Conservation (phyloP, 805 yeast genomes). For the Candida montana region DNA sequence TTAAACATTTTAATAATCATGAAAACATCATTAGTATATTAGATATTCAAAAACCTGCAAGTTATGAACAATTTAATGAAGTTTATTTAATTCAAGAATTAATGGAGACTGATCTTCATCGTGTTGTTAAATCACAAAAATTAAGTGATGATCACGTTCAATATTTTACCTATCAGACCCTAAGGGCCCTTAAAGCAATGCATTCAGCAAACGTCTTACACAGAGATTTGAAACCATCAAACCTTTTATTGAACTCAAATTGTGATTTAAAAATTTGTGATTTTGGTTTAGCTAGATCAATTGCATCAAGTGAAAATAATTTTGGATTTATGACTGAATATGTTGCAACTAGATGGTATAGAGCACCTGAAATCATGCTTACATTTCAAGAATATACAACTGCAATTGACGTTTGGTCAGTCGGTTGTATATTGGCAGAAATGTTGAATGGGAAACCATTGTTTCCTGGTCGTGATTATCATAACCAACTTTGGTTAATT, state of each 20-base stretch:
- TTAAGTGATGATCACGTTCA: conserved; percentile 65
- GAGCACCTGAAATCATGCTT: conserved; percentile 82
- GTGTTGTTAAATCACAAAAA: conserved; percentile 50
- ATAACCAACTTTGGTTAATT: conserved; percentile 60
- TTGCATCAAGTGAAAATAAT: conserved; percentile 42
- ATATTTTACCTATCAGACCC: conserved; percentile 63
- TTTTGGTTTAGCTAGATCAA: conserved; percentile 65
- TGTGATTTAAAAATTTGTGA: conserved; percentile 78
- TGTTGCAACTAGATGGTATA: conserved; percentile 81
- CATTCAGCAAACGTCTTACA: conserved; percentile 73
- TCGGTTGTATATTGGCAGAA: conserved; percentile 75
- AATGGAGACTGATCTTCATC: conserved; percentile 71
- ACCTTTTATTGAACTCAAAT: conserved; percentile 57
- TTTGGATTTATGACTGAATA: conserved; percentile 67
- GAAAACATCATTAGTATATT: conserved; percentile 65
- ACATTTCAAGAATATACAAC: conserved; percentile 67
- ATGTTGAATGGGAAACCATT: conserved; percentile 53
- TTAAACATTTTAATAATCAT: conserved; percentile 59
- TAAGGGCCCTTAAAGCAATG: conserved; percentile 64
- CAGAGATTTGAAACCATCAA: conserved; percentile 73
- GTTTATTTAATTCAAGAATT: conserved; percentile 72
- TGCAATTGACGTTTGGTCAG: conserved; percentile 77
- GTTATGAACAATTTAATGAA: conserved; percentile 57
- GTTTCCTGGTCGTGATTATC: conserved; percentile 73
- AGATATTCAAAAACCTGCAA: conserved; percentile 61